Evolutionary conservation across 164 flowering plant species (phyloP).

Genomic region (Magnolia sinica): DNA sequence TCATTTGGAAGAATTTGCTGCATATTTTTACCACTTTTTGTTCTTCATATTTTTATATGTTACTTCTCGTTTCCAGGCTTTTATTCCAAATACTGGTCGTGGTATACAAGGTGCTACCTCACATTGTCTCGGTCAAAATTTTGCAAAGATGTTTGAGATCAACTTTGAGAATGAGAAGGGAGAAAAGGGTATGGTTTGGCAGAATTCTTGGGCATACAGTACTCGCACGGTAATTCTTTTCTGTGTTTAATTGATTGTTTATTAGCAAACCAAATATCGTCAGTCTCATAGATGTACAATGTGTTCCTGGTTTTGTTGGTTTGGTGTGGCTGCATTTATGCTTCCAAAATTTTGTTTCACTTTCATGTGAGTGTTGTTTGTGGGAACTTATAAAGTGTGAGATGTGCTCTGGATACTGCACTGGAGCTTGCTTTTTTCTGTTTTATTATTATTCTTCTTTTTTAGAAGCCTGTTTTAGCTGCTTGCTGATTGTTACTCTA

Average conservation of each 20-base stretch:
- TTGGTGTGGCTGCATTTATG: not conserved
- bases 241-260: not conserved
- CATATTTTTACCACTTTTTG: not conserved
- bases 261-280: not conserved
- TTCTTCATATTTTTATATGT: not conserved
- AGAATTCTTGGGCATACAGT: conserved; percentile 98
- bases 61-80: conserved; percentile 48
- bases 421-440: not conserved
- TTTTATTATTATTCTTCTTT: not conserved
- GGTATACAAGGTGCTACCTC: conserved; percentile 99
- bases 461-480: not conserved
- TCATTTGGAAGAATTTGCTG: not conserved
- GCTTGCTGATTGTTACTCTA: no score
- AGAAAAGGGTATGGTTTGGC: conserved; percentile 91
- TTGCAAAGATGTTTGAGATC: conserved; percentile 96
- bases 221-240: conserved; percentile 60
- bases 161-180: conserved; percentile 91
- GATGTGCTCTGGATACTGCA: not conserved
- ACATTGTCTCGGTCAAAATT: conserved; percentile 97
- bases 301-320: not conserved
- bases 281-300: not conserved
- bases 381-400: not conserved
- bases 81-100: conserved; percentile 95
- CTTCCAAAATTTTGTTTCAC: no score
- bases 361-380: not conserved